Conservation (phyloP, 306 rosid species). For the Alnus rubra region DNA sequence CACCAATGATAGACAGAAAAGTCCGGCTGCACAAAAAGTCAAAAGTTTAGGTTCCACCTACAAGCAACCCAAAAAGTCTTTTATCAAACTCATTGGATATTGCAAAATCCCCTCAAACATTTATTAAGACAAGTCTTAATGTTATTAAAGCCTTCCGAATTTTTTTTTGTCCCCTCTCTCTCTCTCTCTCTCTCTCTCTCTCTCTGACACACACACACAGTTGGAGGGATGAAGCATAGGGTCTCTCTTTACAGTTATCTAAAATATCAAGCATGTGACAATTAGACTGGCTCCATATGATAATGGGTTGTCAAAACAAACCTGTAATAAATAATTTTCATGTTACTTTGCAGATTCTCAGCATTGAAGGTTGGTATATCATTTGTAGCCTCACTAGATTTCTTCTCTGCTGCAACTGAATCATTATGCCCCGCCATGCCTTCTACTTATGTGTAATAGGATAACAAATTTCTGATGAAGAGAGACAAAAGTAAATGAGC, state of each 20-base stretch:
- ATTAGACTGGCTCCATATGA: background rate
- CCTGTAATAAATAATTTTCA: constrained; percentile 87
- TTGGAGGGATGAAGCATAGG: background rate
- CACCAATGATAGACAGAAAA: constrained; percentile 88
- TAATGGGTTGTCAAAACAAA: constrained; percentile 36
- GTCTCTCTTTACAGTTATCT: background rate
- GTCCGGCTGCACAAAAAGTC: constrained; percentile 75
- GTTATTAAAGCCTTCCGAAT: background rate
- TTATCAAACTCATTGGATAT: background rate
- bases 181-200: background rate
- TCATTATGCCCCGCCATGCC: constrained; percentile 70
- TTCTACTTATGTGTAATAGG: constrained; percentile 22
- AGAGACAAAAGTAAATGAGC: constrained; percentile 9
- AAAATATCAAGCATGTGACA: constrained; percentile 2
- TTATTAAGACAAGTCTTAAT: background rate
- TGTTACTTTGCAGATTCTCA: constrained; percentile 90
- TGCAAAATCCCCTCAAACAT: background rate
- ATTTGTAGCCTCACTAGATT: constrained; percentile 54
- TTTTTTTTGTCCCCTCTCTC: too few species aligned
- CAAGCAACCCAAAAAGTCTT: background rate
- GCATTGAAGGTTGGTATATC: constrained; percentile 71
- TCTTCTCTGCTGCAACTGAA: constrained; percentile 58
- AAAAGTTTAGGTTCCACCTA: background rate
- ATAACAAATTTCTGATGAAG: constrained; percentile 25
- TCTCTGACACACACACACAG: background rate